A percentile compares a stretch with the other conserved stretches of the same genome.
These are phyloP conservation scores for Raddia distichophylla DNA, from an alignment of 176 grass and related monocot genomes.

Conservation along the genomic window DNA sequence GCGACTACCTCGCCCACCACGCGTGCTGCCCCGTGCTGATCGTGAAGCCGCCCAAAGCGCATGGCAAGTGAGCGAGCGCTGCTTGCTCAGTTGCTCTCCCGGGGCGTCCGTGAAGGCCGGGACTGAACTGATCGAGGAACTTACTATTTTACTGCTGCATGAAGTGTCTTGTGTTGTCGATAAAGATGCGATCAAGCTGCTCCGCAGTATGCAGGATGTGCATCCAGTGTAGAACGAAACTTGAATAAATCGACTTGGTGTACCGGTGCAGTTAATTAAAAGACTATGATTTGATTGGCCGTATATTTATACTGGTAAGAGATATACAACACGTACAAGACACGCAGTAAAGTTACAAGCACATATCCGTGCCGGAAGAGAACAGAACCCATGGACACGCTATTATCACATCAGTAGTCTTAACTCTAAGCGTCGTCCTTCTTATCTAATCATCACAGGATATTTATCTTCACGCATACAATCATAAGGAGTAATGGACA, in stretches of 20 bases:
- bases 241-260: conserved; percentile 18
- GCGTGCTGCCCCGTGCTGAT: conserved; percentile 68
- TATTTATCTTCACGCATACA: no score
- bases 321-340: no score
- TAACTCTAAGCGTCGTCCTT: no score
- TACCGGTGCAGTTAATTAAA: not conserved
- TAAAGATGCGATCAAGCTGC: not conserved
- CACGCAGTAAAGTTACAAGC: no score
- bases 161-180: not conserved
- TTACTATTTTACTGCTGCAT: no score
- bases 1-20: conserved; percentile 76
- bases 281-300: no score
- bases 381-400: no score
- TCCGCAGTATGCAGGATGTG: not conserved
- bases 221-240: not conserved
- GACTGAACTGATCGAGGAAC: not conserved
- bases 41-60: conserved; percentile 52
- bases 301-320: no score
- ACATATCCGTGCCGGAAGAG: no score
- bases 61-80: conserved; percentile 37
- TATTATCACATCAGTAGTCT: no score
- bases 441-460: no score
- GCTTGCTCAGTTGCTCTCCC: not conserved
- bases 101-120: not conserved
- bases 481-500: no score